Percentiles rank a stretch among this genome's conserved stretches.
Evolutionary conservation across 2,329 filamentous ascomycete genomes (phyloP).

Genomic region (Colletotrichum aenigma): DNA sequence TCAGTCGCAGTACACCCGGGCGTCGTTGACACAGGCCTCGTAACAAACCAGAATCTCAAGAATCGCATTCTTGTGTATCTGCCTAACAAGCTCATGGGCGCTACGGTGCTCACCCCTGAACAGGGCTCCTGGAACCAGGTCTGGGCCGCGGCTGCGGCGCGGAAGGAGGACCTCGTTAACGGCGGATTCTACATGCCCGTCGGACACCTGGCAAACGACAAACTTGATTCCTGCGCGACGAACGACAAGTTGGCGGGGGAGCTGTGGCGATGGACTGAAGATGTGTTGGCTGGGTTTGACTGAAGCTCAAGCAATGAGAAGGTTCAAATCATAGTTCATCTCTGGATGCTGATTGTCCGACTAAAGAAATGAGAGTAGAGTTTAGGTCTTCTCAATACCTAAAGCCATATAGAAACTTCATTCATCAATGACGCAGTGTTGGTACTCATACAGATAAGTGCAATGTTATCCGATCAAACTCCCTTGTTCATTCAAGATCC

Average conservation of each 20-base stretch:
- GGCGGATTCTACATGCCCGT: slow-evolving; percentile 33
- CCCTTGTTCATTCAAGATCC: not conserved
- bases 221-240: slow-evolving; percentile 22
- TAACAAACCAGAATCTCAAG: slow-evolving; percentile 26
- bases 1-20: slow-evolving; percentile 32
- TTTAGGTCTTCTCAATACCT: not conserved
- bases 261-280: slow-evolving; percentile 44
- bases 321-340: not conserved
- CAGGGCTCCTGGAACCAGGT: slow-evolving; percentile 33
- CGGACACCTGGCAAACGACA: slow-evolving; percentile 23
- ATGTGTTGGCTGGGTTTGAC: slow-evolving; percentile 6
- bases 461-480: not conserved
- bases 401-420: not conserved
- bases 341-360: not conserved
- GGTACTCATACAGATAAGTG: not conserved
- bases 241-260: slow-evolving; percentile 33
- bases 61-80: slow-evolving; percentile 27
- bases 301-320: not conserved
- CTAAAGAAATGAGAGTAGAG: not conserved
- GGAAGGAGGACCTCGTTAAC: slow-evolving; percentile 19
- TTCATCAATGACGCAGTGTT: not conserved
- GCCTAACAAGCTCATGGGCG: slow-evolving; percentile 21
- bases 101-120: slow-evolving; percentile 26
- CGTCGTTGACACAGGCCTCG: slow-evolving; percentile 29
- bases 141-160: slow-evolving; percentile 32